These are phyloP conservation scores for Angomonas deanei DNA, from an alignment of 208 protist species.

Conservation along the genomic window DNA sequence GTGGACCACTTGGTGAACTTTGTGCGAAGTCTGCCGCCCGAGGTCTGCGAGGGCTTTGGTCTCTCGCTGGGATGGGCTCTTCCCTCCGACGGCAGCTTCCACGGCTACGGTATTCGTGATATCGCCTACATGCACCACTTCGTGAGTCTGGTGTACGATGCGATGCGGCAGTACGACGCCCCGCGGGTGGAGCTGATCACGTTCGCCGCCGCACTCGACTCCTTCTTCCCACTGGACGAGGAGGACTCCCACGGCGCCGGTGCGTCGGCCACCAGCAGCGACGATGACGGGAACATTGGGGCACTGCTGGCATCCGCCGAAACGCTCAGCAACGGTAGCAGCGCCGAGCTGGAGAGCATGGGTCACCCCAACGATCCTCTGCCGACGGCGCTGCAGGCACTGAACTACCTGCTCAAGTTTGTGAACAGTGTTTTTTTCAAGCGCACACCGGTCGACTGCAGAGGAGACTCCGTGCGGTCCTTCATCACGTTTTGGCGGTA, in stretches of 20 bases:
- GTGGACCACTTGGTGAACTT: background rate
- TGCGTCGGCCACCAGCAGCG: too few relatives aligned
- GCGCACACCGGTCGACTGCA: background rate
- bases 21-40: background rate
- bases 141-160: background rate
- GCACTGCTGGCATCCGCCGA: too few relatives aligned
- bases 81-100: background rate
- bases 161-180: background rate
- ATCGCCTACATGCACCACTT: background rate
- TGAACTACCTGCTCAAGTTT: background rate
- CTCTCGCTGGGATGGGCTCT: conserved; percentile 44
- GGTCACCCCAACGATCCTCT: background rate
- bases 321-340: too few relatives aligned
- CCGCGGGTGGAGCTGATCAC: background rate
- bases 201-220: background rate
- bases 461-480: background rate
- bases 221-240: background rate
- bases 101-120: background rate
- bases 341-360: too few relatives aligned
- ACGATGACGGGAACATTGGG: too few relatives aligned
- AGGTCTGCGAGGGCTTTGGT: background rate
- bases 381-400: background rate
- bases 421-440: background rate
- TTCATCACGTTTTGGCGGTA: background rate
- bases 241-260: too few relatives aligned